Evolutionary conservation across 306 rosid species (phyloP), one percentile per base, ranked within the genome.

Genomic region (Citrullus amarus): DNA sequence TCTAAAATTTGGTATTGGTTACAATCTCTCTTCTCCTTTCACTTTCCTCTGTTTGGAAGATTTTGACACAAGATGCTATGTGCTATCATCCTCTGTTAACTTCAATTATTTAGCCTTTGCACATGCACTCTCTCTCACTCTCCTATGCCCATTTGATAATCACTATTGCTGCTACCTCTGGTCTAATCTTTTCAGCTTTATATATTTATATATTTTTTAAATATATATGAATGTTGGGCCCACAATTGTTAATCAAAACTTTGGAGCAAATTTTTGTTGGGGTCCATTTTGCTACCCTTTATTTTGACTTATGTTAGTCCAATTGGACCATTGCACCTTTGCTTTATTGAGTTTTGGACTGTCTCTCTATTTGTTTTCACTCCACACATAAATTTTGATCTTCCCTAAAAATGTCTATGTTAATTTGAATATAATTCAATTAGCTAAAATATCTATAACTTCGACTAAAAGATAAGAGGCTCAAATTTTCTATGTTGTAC

Each of bases 51-150:
- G 66, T 76, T 56, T 38, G 51, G 67, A 32, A 79, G 91, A 88
- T 83, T 86, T 91, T 84, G 89, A 93, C 89, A 83, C 73, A 4
- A 57, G 80, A 80, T 84, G 87, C 87, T 79, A 75, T 75, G 77
- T 65, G 81, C 78, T 75, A 38, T 57, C 77, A 76, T 32, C 53
- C 78, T 78, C 80, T 87, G 53, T 78, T 17, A 61, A 25, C 60
- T 62, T 84, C 91, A 90, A 91, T 93, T 85, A 88, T 93, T 90
- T 80, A 89, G 83, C 17, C 46, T 75, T 16, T 77, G 85, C 97
- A 90, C 93, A 91, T 90, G 91, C 89, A 68, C 74, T 66, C 0
- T 72, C 59, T 14, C 15, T 22, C 53, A 54, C 61, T 17, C 50
- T 43, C 48, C 12, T 80, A 44, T 76, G 75, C 51, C 70, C 46